phyloP scores from a whole-genome alignment of 176 grass and related monocot genomes.

The Triticum dicoccoides region DNA sequence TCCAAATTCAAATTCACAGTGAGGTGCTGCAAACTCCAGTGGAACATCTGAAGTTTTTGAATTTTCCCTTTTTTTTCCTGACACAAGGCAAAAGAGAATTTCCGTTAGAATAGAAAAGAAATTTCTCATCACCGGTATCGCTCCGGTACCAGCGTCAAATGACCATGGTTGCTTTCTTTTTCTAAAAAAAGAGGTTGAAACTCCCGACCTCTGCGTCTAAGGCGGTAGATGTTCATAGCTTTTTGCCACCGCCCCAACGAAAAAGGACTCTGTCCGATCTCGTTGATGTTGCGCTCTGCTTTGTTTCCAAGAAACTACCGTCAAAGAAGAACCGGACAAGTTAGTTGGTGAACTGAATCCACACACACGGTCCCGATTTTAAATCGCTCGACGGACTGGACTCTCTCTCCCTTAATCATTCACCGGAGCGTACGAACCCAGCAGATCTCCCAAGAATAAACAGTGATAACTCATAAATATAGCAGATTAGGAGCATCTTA shows the following conservation, averaged over 20 bases:
- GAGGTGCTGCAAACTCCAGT: not conserved
- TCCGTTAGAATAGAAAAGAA: not conserved
- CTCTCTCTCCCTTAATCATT: conserved; percentile 25
- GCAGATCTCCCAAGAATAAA: conserved; percentile 56
- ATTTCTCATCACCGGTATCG: not conserved
- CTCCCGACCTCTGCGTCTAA: too few species aligned
- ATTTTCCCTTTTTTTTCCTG: not conserved
- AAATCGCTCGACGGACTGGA: conserved; percentile 16
- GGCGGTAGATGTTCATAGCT: too few species aligned
- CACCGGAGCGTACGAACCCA: conserved; percentile 26
- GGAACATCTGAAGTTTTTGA: not conserved
- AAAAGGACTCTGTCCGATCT: not conserved
- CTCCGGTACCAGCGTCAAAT: not conserved
- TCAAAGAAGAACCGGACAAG: conserved; percentile 22
- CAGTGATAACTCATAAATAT: conserved; percentile 27
- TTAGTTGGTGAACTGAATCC: conserved; percentile 38
- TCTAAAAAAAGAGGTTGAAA: too few species aligned
- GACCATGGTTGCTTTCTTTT: too few species aligned
- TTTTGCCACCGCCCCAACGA: not conserved
- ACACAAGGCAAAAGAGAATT: too few species aligned
- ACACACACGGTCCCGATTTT: conserved; percentile 40
- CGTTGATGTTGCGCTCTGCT: not conserved
- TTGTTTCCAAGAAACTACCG: conserved; percentile 10
- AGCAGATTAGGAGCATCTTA: conserved; percentile 40
- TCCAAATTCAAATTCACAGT: not conserved